A percentile compares a stretch with the other conserved stretches of the same genome.
Conservation (phyloP, 2,329 filamentous ascomycete genomes). For the Xylariaceae sp. region DNA sequence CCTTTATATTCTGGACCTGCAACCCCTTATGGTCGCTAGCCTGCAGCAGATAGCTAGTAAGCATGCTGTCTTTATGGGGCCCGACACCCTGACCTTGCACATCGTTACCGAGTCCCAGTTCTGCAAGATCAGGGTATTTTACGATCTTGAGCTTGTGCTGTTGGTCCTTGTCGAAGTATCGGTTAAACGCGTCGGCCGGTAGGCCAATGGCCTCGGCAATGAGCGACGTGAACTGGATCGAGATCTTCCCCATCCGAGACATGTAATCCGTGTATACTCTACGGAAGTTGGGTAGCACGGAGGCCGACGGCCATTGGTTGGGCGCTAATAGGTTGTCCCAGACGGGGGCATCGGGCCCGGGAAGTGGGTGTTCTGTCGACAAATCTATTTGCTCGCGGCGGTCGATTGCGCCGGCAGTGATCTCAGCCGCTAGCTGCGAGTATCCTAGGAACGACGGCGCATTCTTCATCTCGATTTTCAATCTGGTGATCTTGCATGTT, state of each 20-base stretch:
- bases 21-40: slow-evolving; percentile 70
- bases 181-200: slow-evolving; percentile 63
- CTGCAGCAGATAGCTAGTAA: slow-evolving; percentile 77
- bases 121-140: slow-evolving; percentile 72
- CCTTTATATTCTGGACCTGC: slow-evolving; percentile 76
- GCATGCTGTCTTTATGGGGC: slow-evolving; percentile 82
- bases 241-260: slow-evolving; percentile 66
- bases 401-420: slow-evolving; percentile 71
- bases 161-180: slow-evolving; percentile 69
- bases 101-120: slow-evolving; percentile 45
- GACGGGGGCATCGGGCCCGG: slow-evolving; percentile 57
- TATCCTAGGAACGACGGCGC: slow-evolving; percentile 68
- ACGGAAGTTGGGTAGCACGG: slow-evolving; percentile 63
- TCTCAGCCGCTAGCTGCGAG: slow-evolving; percentile 60
- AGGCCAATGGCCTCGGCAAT: slow-evolving; percentile 81
- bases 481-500: slow-evolving; percentile 35
- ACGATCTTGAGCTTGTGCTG: slow-evolving; percentile 91
- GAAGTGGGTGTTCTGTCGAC: slow-evolving; percentile 70
- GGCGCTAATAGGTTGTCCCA: slow-evolving; percentile 75
- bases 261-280: slow-evolving; percentile 71
- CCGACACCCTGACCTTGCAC: slow-evolving; percentile 60
- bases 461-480: slow-evolving; percentile 70
- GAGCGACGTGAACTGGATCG: slow-evolving; percentile 69
- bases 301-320: slow-evolving; percentile 70
- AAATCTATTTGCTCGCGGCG: slow-evolving; percentile 85